phyloP scores from a whole-genome alignment of 208 protist genomes.

The Acanthamoeba triangularis region DNA sequence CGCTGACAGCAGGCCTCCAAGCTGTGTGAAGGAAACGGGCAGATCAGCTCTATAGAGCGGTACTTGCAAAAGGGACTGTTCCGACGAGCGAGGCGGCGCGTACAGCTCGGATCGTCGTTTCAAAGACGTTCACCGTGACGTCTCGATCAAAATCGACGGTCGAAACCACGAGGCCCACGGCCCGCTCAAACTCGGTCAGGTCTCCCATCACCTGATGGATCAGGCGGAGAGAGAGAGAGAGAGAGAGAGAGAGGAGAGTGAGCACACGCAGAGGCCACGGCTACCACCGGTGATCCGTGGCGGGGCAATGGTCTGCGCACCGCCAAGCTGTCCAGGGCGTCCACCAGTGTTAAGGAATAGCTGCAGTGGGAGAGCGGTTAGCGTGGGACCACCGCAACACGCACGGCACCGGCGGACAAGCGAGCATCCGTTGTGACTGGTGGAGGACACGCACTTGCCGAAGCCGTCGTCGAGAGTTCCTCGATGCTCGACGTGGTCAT shows the following conservation, averaged over 20 bases:
- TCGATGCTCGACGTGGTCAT: slow-evolving; percentile 27
- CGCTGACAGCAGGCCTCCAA: slow-evolving; percentile 54
- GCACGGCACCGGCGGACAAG: not conserved
- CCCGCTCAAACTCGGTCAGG: slow-evolving; percentile 82
- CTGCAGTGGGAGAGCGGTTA: not conserved
- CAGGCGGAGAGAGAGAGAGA: not conserved
- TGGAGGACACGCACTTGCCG: slow-evolving; percentile 82
- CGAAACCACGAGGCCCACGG: slow-evolving; percentile 88
- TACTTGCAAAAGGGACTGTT: too few species aligned
- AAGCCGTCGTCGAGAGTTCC: slow-evolving; percentile 1
- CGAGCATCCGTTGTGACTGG: slow-evolving; percentile 81
- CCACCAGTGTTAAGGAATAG: not conserved
- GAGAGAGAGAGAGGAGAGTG: not conserved
- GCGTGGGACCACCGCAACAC: not conserved
- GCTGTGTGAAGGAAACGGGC: not conserved
- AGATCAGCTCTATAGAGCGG: too few species aligned
- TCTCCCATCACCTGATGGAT: slow-evolving; percentile 75
- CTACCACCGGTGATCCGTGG: not conserved
- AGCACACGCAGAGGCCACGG: not conserved
- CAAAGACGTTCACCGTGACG: slow-evolving; percentile 93
- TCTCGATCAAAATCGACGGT: slow-evolving; percentile 90
- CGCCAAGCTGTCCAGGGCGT: slow-evolving; percentile 63
- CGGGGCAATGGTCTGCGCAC: not conserved
- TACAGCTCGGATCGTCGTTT: slow-evolving; percentile 93
- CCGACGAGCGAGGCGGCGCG: slow-evolving; percentile 82